Evolutionary conservation across 2,329 filamentous ascomycete genomes (phyloP).

Genomic region (Helotiales sp.): DNA sequence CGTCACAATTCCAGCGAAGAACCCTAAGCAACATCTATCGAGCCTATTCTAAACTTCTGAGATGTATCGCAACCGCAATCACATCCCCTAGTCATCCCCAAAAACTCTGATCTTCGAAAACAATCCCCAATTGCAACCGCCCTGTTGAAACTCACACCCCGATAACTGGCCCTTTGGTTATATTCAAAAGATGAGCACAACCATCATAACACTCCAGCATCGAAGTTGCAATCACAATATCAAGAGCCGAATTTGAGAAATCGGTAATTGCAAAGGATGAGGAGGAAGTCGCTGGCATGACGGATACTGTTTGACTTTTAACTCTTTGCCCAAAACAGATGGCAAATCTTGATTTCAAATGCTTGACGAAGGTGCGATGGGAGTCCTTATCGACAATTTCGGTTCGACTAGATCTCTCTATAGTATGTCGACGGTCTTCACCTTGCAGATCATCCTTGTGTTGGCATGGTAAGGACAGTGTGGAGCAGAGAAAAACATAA

Average conservation of each 20-base stretch:
- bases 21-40: no score
- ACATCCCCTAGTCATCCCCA: no score
- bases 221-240: not conserved
- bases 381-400: not conserved
- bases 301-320: not conserved
- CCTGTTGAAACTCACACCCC: not conserved
- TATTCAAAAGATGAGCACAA: not conserved
- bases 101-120: no score
- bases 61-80: no score
- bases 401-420: not conserved
- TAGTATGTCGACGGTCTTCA: not conserved
- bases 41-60: no score
- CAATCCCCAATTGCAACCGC: not conserved
- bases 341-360: not conserved
- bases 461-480: not conserved
- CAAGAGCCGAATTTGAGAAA: not conserved
- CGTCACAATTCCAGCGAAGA: no score
- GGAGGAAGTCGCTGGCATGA: not conserved
- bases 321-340: not conserved
- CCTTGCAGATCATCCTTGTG: not conserved
- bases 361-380: not conserved
- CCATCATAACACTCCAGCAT: conserved; percentile 1
- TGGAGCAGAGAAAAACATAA: not conserved
- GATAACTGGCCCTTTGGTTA: not conserved
- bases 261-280: not conserved